These are phyloP conservation scores for Cladosporium cucumerinum DNA, from an alignment of 2,329 filamentous ascomycete species.

Conservation along the genomic window DNA sequence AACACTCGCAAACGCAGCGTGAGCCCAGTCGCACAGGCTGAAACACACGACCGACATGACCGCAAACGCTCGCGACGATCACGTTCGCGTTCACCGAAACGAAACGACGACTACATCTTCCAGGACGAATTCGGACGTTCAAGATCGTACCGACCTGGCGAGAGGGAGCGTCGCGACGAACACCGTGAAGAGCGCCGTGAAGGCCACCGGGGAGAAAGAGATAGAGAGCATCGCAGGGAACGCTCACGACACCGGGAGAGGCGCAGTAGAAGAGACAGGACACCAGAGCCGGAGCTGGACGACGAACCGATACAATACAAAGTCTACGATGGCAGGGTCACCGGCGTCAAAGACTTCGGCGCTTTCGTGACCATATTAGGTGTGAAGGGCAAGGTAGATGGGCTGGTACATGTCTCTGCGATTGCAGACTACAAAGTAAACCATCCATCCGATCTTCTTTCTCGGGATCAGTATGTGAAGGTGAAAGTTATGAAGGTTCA, in stretches of 20 bases:
- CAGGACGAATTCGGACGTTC: constrained; percentile 59
- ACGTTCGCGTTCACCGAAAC: constrained; percentile 51
- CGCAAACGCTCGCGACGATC: constrained; percentile 40
- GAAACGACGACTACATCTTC: constrained; percentile 51
- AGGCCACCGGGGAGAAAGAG: not conserved
- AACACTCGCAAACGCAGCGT: constrained; percentile 57
- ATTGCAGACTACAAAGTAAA: constrained; percentile 84
- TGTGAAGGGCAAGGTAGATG: constrained; percentile 84
- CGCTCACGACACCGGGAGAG: constrained; percentile 35
- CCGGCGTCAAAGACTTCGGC: constrained; percentile 91
- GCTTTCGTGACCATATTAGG: constrained; percentile 90
- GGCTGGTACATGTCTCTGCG: constrained; percentile 88
- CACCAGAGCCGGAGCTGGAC: constrained; percentile 72
- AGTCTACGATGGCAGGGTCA: constrained; percentile 84
- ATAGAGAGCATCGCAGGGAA: constrained; percentile 41
- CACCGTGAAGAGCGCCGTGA: not conserved
- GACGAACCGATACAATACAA: constrained; percentile 79
- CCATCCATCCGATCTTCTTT: constrained; percentile 83
- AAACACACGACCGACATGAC: constrained; percentile 43
- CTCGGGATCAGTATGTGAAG: constrained; percentile 77
- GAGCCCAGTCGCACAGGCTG: constrained; percentile 52
- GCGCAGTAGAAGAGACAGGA: constrained; percentile 52
- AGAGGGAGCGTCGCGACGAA: constrained; percentile 30
- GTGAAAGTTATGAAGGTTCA: constrained; percentile 91
- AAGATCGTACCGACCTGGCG: constrained; percentile 39